Base-by-base conservation (phyloP, 2,329 filamentous ascomycete genomes). In the Pseudocercospora vitis region DNA sequence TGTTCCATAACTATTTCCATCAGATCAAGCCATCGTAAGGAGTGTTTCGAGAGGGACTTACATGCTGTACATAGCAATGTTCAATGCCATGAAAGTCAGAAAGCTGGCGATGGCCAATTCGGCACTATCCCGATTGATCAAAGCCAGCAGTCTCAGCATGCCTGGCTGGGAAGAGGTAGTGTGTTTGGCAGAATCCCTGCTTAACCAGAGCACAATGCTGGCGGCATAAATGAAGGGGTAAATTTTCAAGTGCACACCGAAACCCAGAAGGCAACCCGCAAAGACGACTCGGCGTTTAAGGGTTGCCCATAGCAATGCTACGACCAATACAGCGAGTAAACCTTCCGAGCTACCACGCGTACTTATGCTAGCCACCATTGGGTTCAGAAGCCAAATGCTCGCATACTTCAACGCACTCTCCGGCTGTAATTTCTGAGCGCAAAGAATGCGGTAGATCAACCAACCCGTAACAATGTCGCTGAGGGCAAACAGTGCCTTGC, bases 361-460 rank as follows among this genome's bases (percentile, higher is more conserved):
- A 72, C 90, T 96, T 66, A 99, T 99, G 31, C 91, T 90, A 0
- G 94, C 94, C 7, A 97, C 94, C 91, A 99, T 97, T 0, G 94
- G 94, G 66, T 99, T 99, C 68, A 96, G 80, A 56, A 97, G 75
- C 94, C 94, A 99, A 32, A 96, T 87, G 61, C 86, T 84, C 0
- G 91, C 87, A 65, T 89, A 96, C 56, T 81, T 84, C 57, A 91
- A 76, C 1, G 90, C 89, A 1, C 77, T 71, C 16, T 76, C 73
- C 6, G 70, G 65, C 2, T 72, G 63, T 59, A 72, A 64, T 21
- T 61, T 76, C 86, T 80, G 31, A 69, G 44, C 29, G 8, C 58
- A 51, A 39, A 87, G 69, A 8, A 86, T 76, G 23, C 76, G 71
- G 32, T 81, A 76, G 53, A 94, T 85, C 47, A 95, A 75, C 81